Base-by-base conservation (phyloP, 768 basidiomycete genomes). In the Phaeotremella fagi region DNA sequence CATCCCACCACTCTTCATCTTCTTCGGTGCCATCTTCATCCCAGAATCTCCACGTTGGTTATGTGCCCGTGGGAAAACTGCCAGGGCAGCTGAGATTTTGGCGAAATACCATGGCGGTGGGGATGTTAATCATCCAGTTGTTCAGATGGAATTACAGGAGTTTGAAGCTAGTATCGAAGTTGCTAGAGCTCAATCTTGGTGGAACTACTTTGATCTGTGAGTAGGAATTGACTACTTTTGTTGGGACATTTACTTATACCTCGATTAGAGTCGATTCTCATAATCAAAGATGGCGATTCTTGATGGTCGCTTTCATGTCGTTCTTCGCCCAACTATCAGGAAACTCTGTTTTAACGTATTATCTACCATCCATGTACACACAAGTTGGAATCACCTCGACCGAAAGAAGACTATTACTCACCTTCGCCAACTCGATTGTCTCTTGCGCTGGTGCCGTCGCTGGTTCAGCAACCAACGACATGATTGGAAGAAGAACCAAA, bases 321-420 rank as follows among this genome's bases (percentile, higher is more conserved):
- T 77, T 82, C 61, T 82, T 82, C 50, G 81, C 79, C 11, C 80
- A 82, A 76, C 80, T 80, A 75, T 78, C 79, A 41, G 80, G 81
- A 45, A 81, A 80, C 61, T 47, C 45, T 16, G 80, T 80, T 47
- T 74, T 82, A 27, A 80, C 80, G 65, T 80, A 75, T 55, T 71
- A 65, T 64, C 71, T 73, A 25, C 60, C 60, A 3, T 38, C 35
- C 24, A 68, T 68, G 52, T 68, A 68, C 64, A 61, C 62, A 27
- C 57, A 59, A 27, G 35, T 52, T 42, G 68, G 57, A 64, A 74
- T 57, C 48, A 54, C 43, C 20, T 57, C 55, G 18, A 45, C 55
- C 48, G 45, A 57, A 29, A 59, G 60, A 55, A 66, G 72, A 55
- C 73, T 77, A 50, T 70, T 67, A 23, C 65, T 75, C 35, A 77